These are phyloP conservation scores for Metroxylon sagu DNA, from an alignment of 176 grass and related monocot species.

Conservation along the genomic window DNA sequence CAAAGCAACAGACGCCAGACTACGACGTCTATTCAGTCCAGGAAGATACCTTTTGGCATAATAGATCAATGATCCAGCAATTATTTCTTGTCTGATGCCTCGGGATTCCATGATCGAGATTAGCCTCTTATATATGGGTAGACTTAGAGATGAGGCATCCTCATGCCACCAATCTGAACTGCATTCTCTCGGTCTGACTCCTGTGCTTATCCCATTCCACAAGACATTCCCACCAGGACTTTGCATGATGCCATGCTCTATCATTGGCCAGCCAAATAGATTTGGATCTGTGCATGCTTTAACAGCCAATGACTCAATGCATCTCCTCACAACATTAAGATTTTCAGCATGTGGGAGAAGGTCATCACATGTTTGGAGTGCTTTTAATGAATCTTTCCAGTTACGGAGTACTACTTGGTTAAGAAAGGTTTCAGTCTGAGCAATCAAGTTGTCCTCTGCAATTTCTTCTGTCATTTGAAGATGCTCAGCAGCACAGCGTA, in stretches of 20 bases:
- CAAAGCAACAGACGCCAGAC: background rate
- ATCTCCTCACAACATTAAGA: constrained; percentile 1
- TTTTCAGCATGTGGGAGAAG: constrained; percentile 2
- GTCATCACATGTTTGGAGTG: constrained; percentile 5
- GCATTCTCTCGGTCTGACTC: background rate
- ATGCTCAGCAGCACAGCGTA: background rate
- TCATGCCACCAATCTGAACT: constrained; percentile 2
- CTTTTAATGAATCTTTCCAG: constrained; percentile 10
- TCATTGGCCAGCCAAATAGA: constrained; percentile 1
- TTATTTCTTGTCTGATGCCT: constrained; percentile 7
- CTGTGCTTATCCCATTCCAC: constrained; percentile 9
- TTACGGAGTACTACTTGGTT: background rate
- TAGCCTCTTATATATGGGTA: background rate
- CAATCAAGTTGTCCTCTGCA: constrained; percentile 1
- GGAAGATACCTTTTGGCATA: constrained; percentile 3
- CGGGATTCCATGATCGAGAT: constrained; percentile 4
- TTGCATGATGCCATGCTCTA: background rate
- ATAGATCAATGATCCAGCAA: background rate
- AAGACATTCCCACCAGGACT: constrained; percentile 4
- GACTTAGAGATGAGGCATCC: background rate
- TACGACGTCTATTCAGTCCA: background rate
- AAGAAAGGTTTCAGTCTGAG: constrained; percentile 1
- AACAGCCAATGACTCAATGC: background rate
- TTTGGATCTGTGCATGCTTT: constrained; percentile 6
- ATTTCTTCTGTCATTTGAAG: constrained; percentile 9